Base-by-base conservation (phyloP, 148 eudicot species). In the Cornus florida region DNA sequence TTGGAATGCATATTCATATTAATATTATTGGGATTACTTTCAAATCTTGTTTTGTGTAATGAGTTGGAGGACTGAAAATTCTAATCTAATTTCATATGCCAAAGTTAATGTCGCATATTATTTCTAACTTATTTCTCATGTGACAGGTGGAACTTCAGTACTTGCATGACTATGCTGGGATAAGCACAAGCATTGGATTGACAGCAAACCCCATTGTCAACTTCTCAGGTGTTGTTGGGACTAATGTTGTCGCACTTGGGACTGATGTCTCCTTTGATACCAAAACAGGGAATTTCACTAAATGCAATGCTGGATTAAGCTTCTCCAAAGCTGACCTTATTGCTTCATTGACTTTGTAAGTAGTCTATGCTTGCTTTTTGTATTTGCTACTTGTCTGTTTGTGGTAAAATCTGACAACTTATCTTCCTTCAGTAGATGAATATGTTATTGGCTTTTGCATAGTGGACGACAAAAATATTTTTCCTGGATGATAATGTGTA, bases 61-160 rank as follows among this genome's bases (percentile, higher is more conserved):
- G 32, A 35, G 9, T 77, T 69, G 41, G 48, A 23, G 22, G 17
- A 20, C 31, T 77, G 70, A 60, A 87, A 92, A 62, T 62, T 53
- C 4, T 14, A 53, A 53, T 53, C 4, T 53, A 43, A 53, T 53
- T 11, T 11, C 17, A 53, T 53, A 12, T 11, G 19, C 59, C 19
- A 53, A 53, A 14, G 16, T 53, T 13, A 17, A 57, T 17, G 24
- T 62, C 43, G 17, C 48, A 43, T 60, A 22, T 31, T 19, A 22
- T 74, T 41, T 23, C 82, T 80, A 33, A 80, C 22, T 60, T 1
- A 20, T 1, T 60, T 60, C 23, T 62, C 9, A 17, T 62, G 66
- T 77, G 72, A 60, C 88, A 94, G 98, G 80, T 90, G 78, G 98
- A 94, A 83, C 81, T 89, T 28, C 98, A 94, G 86, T 94, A 92